Evolutionary conservation across 805 yeast genomes (phyloP).

Genomic region (Yarrowia deformans): DNA sequence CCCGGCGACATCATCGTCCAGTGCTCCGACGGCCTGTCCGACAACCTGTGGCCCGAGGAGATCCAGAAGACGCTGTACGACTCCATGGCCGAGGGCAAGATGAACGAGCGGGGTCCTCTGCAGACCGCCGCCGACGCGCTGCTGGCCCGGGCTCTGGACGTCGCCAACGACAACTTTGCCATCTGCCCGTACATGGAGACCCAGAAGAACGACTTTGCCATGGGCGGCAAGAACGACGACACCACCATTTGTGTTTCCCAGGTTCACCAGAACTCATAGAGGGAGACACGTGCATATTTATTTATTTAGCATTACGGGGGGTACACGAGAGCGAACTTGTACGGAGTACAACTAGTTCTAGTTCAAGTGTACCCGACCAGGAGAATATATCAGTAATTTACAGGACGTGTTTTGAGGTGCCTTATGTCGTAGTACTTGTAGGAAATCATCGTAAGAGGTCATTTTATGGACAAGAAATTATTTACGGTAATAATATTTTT

Average conservation of each 20-base stretch:
- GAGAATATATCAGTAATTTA: too few species aligned
- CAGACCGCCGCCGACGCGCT: constrained; percentile 41
- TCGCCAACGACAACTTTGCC: constrained; percentile 42
- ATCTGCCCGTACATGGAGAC: constrained; percentile 41
- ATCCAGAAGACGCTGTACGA: constrained; percentile 40
- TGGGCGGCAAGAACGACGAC: constrained; percentile 40
- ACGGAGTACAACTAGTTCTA: too few species aligned
- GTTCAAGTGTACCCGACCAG: neutral
- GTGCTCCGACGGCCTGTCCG: constrained; percentile 42
- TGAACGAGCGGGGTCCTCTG: constrained; percentile 40
- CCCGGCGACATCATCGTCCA: constrained; percentile 41
- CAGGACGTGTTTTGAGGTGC: too few species aligned
- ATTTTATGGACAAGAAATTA: too few species aligned
- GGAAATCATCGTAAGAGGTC: too few species aligned
- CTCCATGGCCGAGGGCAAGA: constrained; percentile 37
- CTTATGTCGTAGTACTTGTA: too few species aligned
- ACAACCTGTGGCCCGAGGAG: constrained; percentile 42
- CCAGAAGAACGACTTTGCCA: constrained; percentile 9
- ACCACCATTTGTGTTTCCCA: constrained; percentile 39
- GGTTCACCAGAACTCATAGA: constrained; percentile 37
- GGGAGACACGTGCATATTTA: constrained; percentile 6
- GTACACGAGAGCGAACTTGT: too few species aligned
- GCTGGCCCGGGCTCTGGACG: constrained; percentile 39
- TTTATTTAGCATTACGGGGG: constrained; percentile 37
- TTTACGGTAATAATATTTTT: too few species aligned